Evolutionary conservation across 306 rosid genomes (phyloP), one percentile per base, ranked within the genome.

Genomic region (Quercus ilex): DNA sequence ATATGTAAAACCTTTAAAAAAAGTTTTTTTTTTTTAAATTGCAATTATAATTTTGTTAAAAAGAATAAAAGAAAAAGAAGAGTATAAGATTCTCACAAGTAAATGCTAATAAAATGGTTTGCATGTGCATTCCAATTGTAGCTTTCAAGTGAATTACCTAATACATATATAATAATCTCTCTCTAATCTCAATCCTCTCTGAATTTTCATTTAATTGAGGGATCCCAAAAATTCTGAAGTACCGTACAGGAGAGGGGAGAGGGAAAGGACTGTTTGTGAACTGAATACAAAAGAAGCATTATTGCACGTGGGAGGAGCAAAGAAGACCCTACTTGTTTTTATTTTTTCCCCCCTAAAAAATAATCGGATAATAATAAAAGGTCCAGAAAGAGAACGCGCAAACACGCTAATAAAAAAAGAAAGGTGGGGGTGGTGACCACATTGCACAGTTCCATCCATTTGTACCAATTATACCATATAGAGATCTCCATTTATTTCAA

Each of bases 291-390:
- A 73, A 51, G 84, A 73, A 88, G 87, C 85, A 88, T 87, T 81
- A 88, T 89, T 86, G 90, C 93, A 91, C 87, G 97, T 89, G 92
- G 86, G 71, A 87, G 80, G 80, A 85, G 87, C 84, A 55, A 41
- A 68, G 74, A 74, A 55, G 84, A 63, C 82, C 83, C 82, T 68
- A 51, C 81, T 30, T 28, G 5, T 15, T 12, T 3, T 12, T 33
- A 1, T 30, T 6, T 25, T 52, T 20, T 30, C 23, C 11, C 25
- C 35, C 56, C 33, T n/a, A 55, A 21, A 20, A 5, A 33, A 35
- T 11, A 26, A 20, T 19, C 1, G 56, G 35, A 41, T 51, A 56
- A 77, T 12, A 59, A 74, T 21, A 68, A 82, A 78, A 56, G 59
- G 63, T 17, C 41, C 69, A 20, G 53, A 81, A 75, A 77, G 67